phyloP scores from a whole-genome alignment of 2,329 filamentous ascomycete species.

The Penicillium sp. region DNA sequence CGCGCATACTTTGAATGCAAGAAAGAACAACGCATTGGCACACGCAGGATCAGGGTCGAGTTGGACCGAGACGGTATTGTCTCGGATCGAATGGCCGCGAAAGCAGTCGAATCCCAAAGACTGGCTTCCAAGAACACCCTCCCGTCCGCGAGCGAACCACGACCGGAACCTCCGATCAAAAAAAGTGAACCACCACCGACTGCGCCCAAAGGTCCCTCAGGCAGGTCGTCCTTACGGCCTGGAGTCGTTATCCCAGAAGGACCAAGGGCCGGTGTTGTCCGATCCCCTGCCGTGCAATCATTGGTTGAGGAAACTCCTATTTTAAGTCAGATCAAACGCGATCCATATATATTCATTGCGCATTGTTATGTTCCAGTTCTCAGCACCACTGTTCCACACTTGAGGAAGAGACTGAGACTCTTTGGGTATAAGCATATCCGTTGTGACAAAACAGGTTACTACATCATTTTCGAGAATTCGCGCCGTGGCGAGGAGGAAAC shows the following conservation, averaged over 20 bases:
- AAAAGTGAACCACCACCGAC: constrained; percentile 70
- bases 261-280: constrained; percentile 38
- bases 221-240: constrained; percentile 44
- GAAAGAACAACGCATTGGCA: constrained; percentile 76
- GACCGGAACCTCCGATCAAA: constrained; percentile 42
- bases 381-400: constrained; percentile 78
- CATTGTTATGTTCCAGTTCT: constrained; percentile 83
- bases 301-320: constrained; percentile 67
- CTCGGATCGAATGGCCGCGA: constrained; percentile 75
- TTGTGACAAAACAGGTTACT: constrained; percentile 84
- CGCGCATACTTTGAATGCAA: constrained; percentile 71
- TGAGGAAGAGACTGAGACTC: constrained; percentile 83
- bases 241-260: constrained; percentile 35
- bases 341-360: constrained; percentile 90
- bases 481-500: constrained; percentile 75
- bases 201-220: constrained; percentile 81
- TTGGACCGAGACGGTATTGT: constrained; percentile 85
- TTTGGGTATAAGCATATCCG: constrained; percentile 80
- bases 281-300: constrained; percentile 43
- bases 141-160: constrained; percentile 30
- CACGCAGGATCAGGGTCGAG: constrained; percentile 74
- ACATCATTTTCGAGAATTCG: constrained; percentile 82
- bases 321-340: constrained; percentile 66
- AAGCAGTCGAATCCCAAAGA: constrained; percentile 67
- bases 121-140: constrained; percentile 46